Evolutionary conservation across 306 rosid species (phyloP), one percentile per base, ranked within the genome.

Genomic region (Trifolium dubium): DNA sequence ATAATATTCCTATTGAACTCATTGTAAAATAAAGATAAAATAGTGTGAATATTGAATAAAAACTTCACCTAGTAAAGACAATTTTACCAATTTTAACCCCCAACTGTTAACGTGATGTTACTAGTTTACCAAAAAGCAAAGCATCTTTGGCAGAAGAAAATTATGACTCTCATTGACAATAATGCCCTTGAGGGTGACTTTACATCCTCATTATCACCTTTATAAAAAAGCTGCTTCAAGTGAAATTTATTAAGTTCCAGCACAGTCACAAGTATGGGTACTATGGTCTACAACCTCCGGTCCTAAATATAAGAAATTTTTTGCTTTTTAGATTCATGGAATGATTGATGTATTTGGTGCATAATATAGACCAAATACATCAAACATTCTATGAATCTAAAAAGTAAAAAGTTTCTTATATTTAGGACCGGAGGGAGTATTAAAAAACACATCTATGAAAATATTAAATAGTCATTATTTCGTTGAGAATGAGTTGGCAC

Each of bases 131-230:
- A 69, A 80, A 89, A 91, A 86, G 89, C 30, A 77, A 81, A 82
- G 93, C 89, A 86, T 83, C 90, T 87, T 69, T 55, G 66, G 76
- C 79, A 82, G 78, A 78, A 81, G 19, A 63, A 79, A 89, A 82
- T 75, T 75, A 80, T 77, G 80, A 81, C 74, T 35, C 56, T 40
- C 60, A 74, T 73, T 84, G 89, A 89, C 98, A 64, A 80, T n/a
- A 69, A 46, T 91, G 46, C 92, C 98, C 91, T 73, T 89, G 97
- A 91, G 56, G 67, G 93, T 81, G 97, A 93, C 98, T 77, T 88
- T 77, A 76, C 93, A 91, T 89, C 96, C 86, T 80, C 88, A 84
- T 69, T 86, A 81, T 77, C 81, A 72, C 88, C 96, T 91, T 93
- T 93, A 54, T 54, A 84, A 69, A 86, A 93, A 93, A 89, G 93